Evolutionary conservation across 176 grass and related monocot species (phyloP), one percentile per base, ranked within the genome.

Genomic region (Bromus sterilis): DNA sequence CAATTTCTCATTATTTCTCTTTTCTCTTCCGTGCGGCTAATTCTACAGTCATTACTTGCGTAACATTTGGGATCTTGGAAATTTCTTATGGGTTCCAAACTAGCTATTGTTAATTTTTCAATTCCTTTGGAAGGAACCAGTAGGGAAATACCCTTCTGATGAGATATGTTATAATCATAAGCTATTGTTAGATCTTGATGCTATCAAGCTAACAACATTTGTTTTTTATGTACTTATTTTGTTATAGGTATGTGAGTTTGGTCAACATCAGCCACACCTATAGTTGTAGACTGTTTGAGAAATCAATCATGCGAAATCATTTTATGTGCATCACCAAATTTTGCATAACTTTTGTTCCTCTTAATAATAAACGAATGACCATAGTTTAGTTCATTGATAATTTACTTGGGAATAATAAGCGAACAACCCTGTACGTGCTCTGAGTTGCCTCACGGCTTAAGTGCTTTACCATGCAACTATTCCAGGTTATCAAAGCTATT

Each of bases 401-500:
- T 56, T 66, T 75, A 43, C 10, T 49, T 76, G 31, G 31, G 33
- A 59, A 59, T 43, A 14, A 64, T 37, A 78, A 65, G 30, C 29
- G 34, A 80, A 80, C n/a, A 80, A 35, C 46, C 48, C 23, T 66
- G n/a, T 75, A 49, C 12, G 21, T 35, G 21, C 43, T 74, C 56
- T 83, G 26, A 56, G n/a, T 65, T 78, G 8, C 66, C n/a, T 51
- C 40, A 61, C n/a, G 66, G 72, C 55, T 31, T 28, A n/a, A 79
- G 59, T 79, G 44, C 44, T 83, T 79, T 79, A 48, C 36, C 37
- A n/a, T 72, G 46, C 26, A 79, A 74, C 32, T 64, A 58, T 88
- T 82, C 30, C 75, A 94, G 95, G 84, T 91, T 75, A 93, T 94
- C 87, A 94, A 98, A 87, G 81, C 90, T 75, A 93, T 94, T 80